Base-by-base conservation (phyloP, 345 rosid species). In the Eucalyptus cladocalyx region DNA sequence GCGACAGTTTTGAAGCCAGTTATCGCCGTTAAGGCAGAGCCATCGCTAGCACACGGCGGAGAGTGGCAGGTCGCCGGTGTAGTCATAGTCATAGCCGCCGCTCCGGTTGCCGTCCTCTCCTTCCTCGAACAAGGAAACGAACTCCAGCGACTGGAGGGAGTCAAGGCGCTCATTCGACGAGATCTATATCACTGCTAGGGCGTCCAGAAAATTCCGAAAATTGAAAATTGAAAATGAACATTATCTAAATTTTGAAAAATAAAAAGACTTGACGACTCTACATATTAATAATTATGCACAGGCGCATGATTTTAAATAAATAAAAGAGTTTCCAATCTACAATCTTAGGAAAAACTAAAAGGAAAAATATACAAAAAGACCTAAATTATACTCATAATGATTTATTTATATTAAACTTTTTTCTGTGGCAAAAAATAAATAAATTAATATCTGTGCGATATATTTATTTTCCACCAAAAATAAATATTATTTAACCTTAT, bases 391-490 rank as follows among this genome's bases (percentile, higher is more conserved):
- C 62, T 56, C 13, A 56, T 56, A 23, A 24, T 24, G 6, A 56
- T 24, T 10, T 1, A 53, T 53, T 18, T 53, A 53, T 7, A 18
- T 21, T 53, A 53, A 17, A 1, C 1, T 17, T 17, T 51, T 51
- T 53, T 53, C 9, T 6, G 3, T 51, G 23, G 19, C 8, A 53
- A 4, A 17, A 53, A 49, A 53, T n/a, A n/a, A n/a, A n/a, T 53
- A 19, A 53, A 53, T 53, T 7, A 1, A 1, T 19, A 19, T 53
- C 1, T 3, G 1, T 0, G 56, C 1, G 10, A 3, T 1, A 53
- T 53, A 53, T 53, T 53, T 53, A 19, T 8, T 19, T 19, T 53
- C 2, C 2, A 0, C 2, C 56, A 53, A 53, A 53, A 53, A 4
- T 53, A 19, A 8, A 8, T 53, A 53, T 53, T 2, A 53, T 53